Percentiles rank a stretch among this genome's conserved stretches.
These are phyloP conservation scores for Baudoinia panamericana DNA, from an alignment of 495 filamentous ascomycete species.

Conservation along the genomic window DNA sequence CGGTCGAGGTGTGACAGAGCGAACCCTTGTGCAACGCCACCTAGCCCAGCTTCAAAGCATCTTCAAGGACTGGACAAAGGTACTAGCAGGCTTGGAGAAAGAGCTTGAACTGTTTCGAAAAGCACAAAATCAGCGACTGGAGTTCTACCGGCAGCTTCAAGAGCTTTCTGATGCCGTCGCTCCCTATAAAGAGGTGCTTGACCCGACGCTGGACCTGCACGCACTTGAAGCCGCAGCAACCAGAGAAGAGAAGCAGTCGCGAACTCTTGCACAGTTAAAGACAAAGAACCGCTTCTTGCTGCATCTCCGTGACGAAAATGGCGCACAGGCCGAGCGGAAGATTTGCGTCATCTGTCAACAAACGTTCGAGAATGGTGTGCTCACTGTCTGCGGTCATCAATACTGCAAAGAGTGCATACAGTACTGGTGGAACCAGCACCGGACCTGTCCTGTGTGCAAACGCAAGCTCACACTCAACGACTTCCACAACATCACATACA, in stretches of 20 bases:
- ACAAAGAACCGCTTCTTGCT: constrained; percentile 61
- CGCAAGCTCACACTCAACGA: constrained; percentile 43
- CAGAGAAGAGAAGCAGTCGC: constrained; percentile 38
- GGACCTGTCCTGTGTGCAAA: constrained; percentile 52
- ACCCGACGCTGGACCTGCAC: constrained; percentile 33
- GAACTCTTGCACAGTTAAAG: constrained; percentile 46
- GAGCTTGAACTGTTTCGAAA: constrained; percentile 65
- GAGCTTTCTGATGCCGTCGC: constrained; percentile 73
- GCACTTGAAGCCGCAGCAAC: constrained; percentile 20
- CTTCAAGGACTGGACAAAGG: constrained; percentile 52
- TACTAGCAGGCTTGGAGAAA: constrained; percentile 42
- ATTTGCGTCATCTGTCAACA: constrained; percentile 72
- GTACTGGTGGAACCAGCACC: constrained; percentile 45
- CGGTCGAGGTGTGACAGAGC: constrained; percentile 48
- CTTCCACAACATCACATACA: constrained; percentile 72
- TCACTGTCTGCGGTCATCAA: constrained; percentile 82
- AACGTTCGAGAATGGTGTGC: constrained; percentile 58
- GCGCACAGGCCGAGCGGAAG: constrained; percentile 40
- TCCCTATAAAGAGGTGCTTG: constrained; percentile 49
- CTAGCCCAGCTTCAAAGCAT: constrained; percentile 48
- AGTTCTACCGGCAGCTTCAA: constrained; percentile 83
- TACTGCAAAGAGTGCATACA: constrained; percentile 78
- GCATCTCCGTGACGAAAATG: constrained; percentile 45
- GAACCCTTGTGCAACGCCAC: constrained; percentile 43
- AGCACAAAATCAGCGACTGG: constrained; percentile 67